Evolutionary conservation across 2,329 filamentous ascomycete genomes (phyloP).

Genomic region (Knoxdaviesia capensis): DNA sequence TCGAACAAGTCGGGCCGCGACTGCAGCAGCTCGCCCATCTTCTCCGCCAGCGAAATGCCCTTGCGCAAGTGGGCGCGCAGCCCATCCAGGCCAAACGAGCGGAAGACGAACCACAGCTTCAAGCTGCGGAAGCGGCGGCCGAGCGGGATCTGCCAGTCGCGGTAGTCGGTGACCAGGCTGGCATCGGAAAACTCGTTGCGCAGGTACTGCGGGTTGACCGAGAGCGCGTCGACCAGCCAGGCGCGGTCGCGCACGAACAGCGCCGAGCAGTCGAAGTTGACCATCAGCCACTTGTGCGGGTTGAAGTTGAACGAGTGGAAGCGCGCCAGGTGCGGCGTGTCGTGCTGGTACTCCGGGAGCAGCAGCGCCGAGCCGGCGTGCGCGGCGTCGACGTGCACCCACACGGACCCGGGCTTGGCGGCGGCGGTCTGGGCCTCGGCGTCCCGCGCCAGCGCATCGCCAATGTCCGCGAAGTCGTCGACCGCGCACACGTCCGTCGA

Average conservation of each 20-base stretch:
- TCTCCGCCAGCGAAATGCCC: conserved; percentile 47
- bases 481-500: conserved; percentile 78
- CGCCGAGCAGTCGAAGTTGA: conserved; percentile 74
- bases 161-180: conserved; percentile 80
- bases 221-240: conserved; percentile 62
- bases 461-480: conserved; percentile 60
- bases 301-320: conserved; percentile 91
- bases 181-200: conserved; percentile 61
- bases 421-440: background rate
- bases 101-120: conserved; percentile 90
- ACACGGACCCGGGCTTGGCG: conserved; percentile 31
- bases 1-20: conserved; percentile 49
- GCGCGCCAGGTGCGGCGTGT: conserved; percentile 34
- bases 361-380: conserved; percentile 78
- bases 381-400: conserved; percentile 87
- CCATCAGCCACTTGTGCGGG: conserved; percentile 93
- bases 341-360: conserved; percentile 58
- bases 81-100: conserved; percentile 61
- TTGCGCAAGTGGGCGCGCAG: conserved; percentile 53
- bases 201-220: conserved; percentile 64
- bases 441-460: conserved; percentile 16
- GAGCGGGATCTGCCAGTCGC: conserved; percentile 93
- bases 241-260: conserved; percentile 58
- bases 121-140: conserved; percentile 72
- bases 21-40: conserved; percentile 42